Base-by-base conservation (phyloP, 192 early-diverging fungal species). In the Mortierella antarctica region DNA sequence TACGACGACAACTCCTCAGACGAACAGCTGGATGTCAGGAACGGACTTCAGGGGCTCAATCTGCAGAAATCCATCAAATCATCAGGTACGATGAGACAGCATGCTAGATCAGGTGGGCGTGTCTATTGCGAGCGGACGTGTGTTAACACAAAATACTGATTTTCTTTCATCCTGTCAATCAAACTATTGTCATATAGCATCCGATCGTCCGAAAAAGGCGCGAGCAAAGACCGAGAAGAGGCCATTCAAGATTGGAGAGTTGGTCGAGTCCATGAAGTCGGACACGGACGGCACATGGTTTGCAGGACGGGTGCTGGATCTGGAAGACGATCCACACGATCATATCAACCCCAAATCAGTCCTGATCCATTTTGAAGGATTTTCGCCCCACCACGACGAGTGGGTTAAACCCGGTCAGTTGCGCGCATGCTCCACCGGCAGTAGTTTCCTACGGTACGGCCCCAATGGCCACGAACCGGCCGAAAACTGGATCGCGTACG, bases 321-420 rank as follows among this genome's bases (percentile, higher is more conserved):
- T 80, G 20, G 77, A 80, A 42, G 77, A 80, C 17, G 77, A 80
- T 47, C 77, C 77, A 23, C 77, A 80, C 31, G 70, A 80, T 44
- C 77, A 80, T 18, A 80, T 80, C 57, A 80, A 80, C 58, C 77
- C 77, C 41, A 80, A 80, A 45, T 80, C 77, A 0, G 82, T 86
- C 54, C 75, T 88, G 52, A 74, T 88, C 21, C 87, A 88, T 51
- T 88, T 83, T 71, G 87, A 88, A 67, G 87, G 87, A 0, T 88
- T 78, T 44, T 81, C 87, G 17, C 82, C 83, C 54, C 77, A 83
- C 40, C 85, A 86, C 44, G 87, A 84, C 55, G 83, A 86, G 50
- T 88, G 87, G 87, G 69, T 88, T 21, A 65, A 80, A 13, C 78
- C 81, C n/a, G 64, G 60, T 40, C 68, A 73, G 42, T 59, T 88